Percentiles rank a stretch among this genome's conserved stretches.
phyloP scores from a whole-genome alignment of 176 grass and related monocot species.

The Sorghum bicolor region DNA sequence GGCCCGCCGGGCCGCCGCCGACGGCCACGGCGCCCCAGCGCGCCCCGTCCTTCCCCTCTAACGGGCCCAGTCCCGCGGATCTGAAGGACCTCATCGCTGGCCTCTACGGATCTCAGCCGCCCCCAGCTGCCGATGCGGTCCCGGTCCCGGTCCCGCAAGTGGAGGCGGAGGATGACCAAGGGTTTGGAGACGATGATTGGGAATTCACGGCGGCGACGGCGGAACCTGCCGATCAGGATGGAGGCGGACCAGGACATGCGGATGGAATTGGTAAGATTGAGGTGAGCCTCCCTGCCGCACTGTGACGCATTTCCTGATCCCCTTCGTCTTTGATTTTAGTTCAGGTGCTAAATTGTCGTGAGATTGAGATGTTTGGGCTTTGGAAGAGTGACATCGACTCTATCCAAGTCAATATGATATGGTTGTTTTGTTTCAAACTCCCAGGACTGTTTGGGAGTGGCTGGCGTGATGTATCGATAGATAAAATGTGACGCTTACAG shows the following conservation, averaged over 20 bases:
- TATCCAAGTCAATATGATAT: not conserved
- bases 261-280: constrained; percentile 2
- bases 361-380: not conserved
- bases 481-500: not conserved
- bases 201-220: constrained; percentile 48
- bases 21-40: not conserved
- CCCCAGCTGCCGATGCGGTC: not conserved
- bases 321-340: not conserved
- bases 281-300: constrained; percentile 19
- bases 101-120: constrained; percentile 45
- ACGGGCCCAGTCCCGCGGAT: not conserved
- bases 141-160: not conserved
- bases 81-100: constrained; percentile 52
- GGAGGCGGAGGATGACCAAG: constrained; percentile 14
- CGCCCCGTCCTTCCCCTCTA: not conserved
- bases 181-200: constrained; percentile 45
- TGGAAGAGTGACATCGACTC: not conserved
- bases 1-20: not conserved
- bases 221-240: not conserved
- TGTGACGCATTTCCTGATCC: not conserved
- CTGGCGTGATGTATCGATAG: not conserved
- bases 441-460: not conserved
- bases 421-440: not conserved
- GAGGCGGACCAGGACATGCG: not conserved
- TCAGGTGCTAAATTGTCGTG: not conserved